Base-by-base conservation (phyloP, 2,329 filamentous ascomycete genomes). In the Chrysoporthe puriensis region DNA sequence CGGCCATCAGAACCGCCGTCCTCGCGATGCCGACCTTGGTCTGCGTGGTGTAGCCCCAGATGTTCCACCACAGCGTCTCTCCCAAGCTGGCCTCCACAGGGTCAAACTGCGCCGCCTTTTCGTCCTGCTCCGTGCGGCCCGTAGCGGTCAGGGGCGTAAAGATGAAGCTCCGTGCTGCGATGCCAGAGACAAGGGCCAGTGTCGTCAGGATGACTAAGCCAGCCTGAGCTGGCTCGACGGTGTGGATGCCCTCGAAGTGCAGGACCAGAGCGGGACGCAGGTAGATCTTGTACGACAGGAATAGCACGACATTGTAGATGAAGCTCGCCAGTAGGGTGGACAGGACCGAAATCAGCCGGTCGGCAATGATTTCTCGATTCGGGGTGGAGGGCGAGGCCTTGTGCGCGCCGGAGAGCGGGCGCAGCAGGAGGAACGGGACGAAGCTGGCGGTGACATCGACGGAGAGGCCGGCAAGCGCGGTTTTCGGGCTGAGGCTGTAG, bases 221-320 rank as follows among this genome's bases (percentile, higher is more conserved):
- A 32, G 85, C 81, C 76, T 95, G 88, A 2, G 89, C 91, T 14
- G 86, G 83, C 70, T 87, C 85, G 61, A 97, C 82, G 42, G 88
- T 90, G 7, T 86, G 85, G 63, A 97, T 84, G 66, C 84, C 85
- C n/a, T 85, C 80, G 75, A 97, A 97, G 81, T 95, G 86, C 42
- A 88, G 81, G 63, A 94, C 86, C n/a, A 97, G 83, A 74, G 88
- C 88, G 34, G 82, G 79, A 7, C 93, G 92, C 18, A 97, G 85
- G 79, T 89, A 90, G 18, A 89, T 89, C 67, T 85, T 84, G 77
- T 91, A 89, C 64, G 90, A 88, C 63, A 86, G 79, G 74, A 91
- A 92, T 42, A 97, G 80, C 1, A 88, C 83, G n/a, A 94, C 84
- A 66, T 86, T 87, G 81, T 96, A 96, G 70, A 97, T 89, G 63